Conservation (phyloP, 2,329 filamentous ascomycete species). For the Penicillium glabrum region DNA sequence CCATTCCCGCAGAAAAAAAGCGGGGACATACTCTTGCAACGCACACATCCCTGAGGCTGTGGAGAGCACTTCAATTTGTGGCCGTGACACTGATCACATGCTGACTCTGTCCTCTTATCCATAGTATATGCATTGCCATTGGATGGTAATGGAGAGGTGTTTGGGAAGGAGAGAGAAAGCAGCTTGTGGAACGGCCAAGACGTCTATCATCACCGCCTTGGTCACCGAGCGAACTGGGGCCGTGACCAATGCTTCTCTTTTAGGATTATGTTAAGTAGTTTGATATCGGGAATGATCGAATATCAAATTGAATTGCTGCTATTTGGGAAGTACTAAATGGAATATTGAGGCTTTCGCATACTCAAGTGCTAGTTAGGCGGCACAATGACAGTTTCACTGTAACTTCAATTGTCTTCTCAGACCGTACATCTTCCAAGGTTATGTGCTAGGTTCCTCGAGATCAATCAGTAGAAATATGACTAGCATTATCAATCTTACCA, state of each 20-base stretch:
- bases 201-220: neutral
- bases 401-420: too few relatives aligned
- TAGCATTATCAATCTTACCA: neutral
- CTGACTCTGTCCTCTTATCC: conserved; percentile 1
- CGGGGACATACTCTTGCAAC: conserved; percentile 4
- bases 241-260: neutral
- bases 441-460: too few relatives aligned
- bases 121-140: neutral
- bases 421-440: too few relatives aligned
- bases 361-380: neutral
- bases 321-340: neutral
- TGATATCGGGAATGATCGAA: neutral
- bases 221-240: neutral
- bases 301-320: neutral
- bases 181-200: neutral
- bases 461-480: neutral
- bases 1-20: neutral
- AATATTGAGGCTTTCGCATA: neutral
- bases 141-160: neutral
- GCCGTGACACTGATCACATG: conserved; percentile 6
- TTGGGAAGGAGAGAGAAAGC: neutral
- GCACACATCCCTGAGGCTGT: conserved; percentile 3
- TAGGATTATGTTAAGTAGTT: neutral
- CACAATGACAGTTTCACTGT: too few relatives aligned
- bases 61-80: conserved; percentile 7